A percentile compares a stretch with the other conserved stretches of the same genome.
phyloP scores from a whole-genome alignment of 768 basidiomycete species.

The Sarcomyxa edulis region DNA sequence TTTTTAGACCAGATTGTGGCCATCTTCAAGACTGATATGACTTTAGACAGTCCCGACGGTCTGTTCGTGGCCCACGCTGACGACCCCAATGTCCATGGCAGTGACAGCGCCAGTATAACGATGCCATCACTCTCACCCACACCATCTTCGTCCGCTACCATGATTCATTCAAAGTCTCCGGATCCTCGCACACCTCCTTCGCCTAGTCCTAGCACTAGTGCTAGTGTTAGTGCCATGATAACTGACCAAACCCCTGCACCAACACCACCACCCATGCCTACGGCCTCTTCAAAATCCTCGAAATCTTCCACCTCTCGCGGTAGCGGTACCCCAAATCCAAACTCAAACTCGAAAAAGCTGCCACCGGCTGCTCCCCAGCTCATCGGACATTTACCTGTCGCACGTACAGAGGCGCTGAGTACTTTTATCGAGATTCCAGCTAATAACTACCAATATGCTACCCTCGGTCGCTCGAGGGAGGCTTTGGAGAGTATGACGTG shows the following conservation, averaged over 20 bases:
- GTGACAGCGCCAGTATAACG: too few species aligned
- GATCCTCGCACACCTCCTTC: too few species aligned
- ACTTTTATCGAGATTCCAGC: conserved; percentile 69
- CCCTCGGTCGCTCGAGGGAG: conserved; percentile 84
- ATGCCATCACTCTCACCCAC: too few species aligned
- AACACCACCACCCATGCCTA: background rate
- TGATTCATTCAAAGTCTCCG: too few species aligned
- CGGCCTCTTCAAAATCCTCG: background rate
- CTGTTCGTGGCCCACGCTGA: too few species aligned
- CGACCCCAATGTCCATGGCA: too few species aligned
- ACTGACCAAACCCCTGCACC: background rate
- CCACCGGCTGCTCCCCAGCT: conserved; percentile 49
- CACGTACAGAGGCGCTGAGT: conserved; percentile 64
- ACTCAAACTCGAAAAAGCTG: conserved; percentile 28
- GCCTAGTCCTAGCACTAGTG: conserved; percentile 6
- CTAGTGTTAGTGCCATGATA: conserved; percentile 1
- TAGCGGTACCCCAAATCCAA: conserved; percentile 5
- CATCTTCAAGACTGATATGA: too few species aligned
- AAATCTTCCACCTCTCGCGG: background rate
- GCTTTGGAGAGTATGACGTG: conserved; percentile 91
- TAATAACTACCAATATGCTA: conserved; percentile 86
- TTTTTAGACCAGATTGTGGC: too few species aligned
- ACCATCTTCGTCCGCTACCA: too few species aligned
- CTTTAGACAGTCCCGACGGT: too few species aligned
- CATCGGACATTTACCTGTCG: conserved; percentile 75